A percentile compares a stretch with the other conserved stretches of the same genome.
Conservation (phyloP, 176 grass and related monocot species). For the Metroxylon sagu region DNA sequence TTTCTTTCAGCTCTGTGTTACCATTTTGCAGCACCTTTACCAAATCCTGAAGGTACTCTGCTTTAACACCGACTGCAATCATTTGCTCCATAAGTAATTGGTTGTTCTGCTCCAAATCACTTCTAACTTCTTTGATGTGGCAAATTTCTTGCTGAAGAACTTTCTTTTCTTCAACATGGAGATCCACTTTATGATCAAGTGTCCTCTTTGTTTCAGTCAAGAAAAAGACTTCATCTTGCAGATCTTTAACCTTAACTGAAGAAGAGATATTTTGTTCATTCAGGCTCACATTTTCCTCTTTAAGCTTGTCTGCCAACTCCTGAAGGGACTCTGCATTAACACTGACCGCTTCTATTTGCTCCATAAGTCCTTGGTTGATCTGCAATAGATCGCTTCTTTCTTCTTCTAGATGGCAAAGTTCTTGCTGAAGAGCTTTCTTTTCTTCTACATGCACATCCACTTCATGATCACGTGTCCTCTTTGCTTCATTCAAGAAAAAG, state of each 20-base stretch:
- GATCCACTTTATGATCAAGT: constrained; percentile 11
- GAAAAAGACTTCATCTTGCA: constrained; percentile 35
- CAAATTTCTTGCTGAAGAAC: constrained; percentile 51
- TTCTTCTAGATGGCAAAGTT: background rate
- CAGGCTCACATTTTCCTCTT: constrained; percentile 11
- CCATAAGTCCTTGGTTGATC: too few relatives aligned
- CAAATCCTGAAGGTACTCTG: constrained; percentile 23
- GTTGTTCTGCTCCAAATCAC: constrained; percentile 45
- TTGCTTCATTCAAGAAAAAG: background rate
- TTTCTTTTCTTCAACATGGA: constrained; percentile 64
- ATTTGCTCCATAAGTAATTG: constrained; percentile 40
- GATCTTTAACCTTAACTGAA: constrained; percentile 36
- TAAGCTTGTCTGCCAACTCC: too few relatives aligned
- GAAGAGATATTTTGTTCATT: constrained; percentile 32
- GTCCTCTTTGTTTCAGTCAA: too few relatives aligned
- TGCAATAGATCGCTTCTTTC: too few relatives aligned
- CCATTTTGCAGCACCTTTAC: constrained; percentile 47
- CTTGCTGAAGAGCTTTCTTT: constrained; percentile 1
- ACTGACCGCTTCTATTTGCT: too few relatives aligned
- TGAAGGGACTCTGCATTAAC: too few relatives aligned
- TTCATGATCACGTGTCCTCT: background rate
- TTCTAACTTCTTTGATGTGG: constrained; percentile 50
- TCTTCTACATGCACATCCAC: background rate
- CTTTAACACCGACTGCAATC: constrained; percentile 14
- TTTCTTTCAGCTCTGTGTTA: constrained; percentile 64